These are phyloP conservation scores for Xerocomus potaroensis DNA, from an alignment of 768 basidiomycete genomes.

Conservation along the genomic window DNA sequence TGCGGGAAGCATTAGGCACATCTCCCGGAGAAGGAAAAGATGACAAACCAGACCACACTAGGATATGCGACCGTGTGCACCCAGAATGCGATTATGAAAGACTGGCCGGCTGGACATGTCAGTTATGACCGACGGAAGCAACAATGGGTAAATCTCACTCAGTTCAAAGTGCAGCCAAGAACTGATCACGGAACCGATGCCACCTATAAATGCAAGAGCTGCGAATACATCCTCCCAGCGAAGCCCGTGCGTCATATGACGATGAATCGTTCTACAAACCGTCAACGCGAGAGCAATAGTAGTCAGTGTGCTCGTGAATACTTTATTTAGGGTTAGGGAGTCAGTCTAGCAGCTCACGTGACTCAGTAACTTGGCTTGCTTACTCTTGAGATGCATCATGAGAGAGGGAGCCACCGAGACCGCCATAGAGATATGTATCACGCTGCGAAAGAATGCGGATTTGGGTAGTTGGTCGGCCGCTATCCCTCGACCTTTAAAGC, in stretches of 20 bases:
- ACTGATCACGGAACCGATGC: constrained; percentile 3
- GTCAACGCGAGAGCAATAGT: constrained; percentile 2
- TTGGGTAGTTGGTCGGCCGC: too few relatives aligned
- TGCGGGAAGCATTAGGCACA: background rate
- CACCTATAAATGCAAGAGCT: background rate
- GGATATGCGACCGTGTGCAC: constrained; percentile 9
- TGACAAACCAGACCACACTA: constrained; percentile 12
- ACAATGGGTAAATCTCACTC: background rate
- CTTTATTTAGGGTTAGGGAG: constrained; percentile 1
- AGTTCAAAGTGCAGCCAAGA: constrained; percentile 10
- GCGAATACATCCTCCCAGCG: constrained; percentile 22
- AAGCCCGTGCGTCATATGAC: constrained; percentile 1
- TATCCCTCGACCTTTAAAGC: too few relatives aligned
- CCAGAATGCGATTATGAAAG: constrained; percentile 5
- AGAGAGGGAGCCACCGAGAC: constrained; percentile 1
- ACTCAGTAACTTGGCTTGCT: background rate
- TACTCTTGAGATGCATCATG: constrained; percentile 8
- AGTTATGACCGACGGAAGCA: background rate
- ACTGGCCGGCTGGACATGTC: constrained; percentile 5
- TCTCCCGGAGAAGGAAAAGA: background rate
- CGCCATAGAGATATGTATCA: background rate
- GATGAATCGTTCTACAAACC: background rate
- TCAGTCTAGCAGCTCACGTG: background rate
- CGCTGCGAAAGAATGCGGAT: background rate
- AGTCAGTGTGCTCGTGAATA: constrained; percentile 9